Conservation (phyloP, 2,329 filamentous ascomycete species). For the Chalaropsis ovoidea region DNA sequence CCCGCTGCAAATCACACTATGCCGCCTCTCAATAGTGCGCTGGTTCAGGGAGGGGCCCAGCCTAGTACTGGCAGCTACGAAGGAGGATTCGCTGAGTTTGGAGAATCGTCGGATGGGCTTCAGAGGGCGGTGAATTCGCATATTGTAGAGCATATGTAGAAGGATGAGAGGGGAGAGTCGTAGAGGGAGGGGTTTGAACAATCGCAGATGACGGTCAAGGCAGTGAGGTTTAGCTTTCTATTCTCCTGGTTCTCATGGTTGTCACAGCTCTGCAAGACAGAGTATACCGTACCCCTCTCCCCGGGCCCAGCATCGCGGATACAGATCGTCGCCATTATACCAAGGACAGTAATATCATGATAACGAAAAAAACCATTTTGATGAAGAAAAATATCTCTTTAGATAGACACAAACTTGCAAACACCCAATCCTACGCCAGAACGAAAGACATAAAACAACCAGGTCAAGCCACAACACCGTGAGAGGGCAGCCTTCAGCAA, state of each 20-base stretch:
- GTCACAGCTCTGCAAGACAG: too few relatives aligned
- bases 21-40: slow-evolving; percentile 36
- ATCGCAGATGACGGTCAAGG: too few relatives aligned
- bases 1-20: slow-evolving; percentile 50
- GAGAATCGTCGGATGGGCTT: slow-evolving; percentile 51
- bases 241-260: not conserved
- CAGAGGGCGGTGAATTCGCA: slow-evolving; percentile 72
- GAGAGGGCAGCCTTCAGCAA: not conserved
- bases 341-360: slow-evolving; percentile 16
- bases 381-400: slow-evolving; percentile 18
- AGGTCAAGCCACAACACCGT: slow-evolving; percentile 10
- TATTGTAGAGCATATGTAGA: slow-evolving; percentile 76
- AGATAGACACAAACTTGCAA: slow-evolving; percentile 20
- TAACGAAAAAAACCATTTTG: slow-evolving; percentile 23
- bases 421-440: slow-evolving; percentile 22
- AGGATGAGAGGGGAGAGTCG: not conserved
- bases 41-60: slow-evolving; percentile 33
- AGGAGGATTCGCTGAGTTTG: slow-evolving; percentile 42
- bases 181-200: too few relatives aligned
- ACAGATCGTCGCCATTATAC: not conserved
- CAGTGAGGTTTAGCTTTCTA: not conserved
- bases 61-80: slow-evolving; percentile 34
- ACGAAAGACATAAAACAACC: slow-evolving; percentile 21
- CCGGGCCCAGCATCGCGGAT: not conserved
- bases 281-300: not conserved